Conservation (phyloP, 306 rosid species). For the Cotoneaster glaucophyllus region DNA sequence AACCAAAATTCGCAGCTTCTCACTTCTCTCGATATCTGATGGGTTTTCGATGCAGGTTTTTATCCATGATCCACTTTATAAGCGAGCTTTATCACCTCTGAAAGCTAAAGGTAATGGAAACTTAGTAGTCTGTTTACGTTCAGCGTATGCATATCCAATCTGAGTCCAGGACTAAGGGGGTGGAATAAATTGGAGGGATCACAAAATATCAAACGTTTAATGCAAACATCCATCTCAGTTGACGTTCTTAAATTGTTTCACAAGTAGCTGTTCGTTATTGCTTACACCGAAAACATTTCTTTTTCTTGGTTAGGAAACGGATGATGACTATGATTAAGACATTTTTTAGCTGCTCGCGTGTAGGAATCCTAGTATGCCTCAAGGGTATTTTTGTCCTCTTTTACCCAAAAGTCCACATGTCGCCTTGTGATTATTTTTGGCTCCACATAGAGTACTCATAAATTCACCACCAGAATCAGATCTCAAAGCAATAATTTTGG, state of each 20-base stretch:
- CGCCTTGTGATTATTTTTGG: too few relatives aligned
- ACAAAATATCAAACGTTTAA: neutral
- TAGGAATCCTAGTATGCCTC: too few relatives aligned
- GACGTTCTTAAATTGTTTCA: neutral
- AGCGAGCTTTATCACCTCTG: conserved; percentile 94
- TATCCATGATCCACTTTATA: conserved; percentile 92
- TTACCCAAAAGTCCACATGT: too few relatives aligned
- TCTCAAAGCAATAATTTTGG: too few relatives aligned
- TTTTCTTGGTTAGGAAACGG: conserved; percentile 56
- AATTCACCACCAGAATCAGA: too few relatives aligned
- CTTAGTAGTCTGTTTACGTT: neutral
- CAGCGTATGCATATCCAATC: neutral
- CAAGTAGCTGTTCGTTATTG: conserved; percentile 3
- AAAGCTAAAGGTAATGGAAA: conserved; percentile 70
- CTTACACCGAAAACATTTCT: conserved; percentile 4
- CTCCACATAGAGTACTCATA: too few relatives aligned
- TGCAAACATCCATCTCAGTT: neutral
- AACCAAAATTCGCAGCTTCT: conserved; percentile 1
- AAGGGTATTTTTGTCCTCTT: too few relatives aligned
- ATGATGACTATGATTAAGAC: too few relatives aligned
- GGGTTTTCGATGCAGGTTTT: conserved; percentile 58
- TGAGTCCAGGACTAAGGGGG: neutral
- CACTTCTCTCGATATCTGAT: conserved; percentile 10
- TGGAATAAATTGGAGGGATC: neutral
- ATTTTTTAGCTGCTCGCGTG: too few relatives aligned